Conservation (phyloP, 169 alveolate genomes). For the Plasmodium vivax region DNA sequence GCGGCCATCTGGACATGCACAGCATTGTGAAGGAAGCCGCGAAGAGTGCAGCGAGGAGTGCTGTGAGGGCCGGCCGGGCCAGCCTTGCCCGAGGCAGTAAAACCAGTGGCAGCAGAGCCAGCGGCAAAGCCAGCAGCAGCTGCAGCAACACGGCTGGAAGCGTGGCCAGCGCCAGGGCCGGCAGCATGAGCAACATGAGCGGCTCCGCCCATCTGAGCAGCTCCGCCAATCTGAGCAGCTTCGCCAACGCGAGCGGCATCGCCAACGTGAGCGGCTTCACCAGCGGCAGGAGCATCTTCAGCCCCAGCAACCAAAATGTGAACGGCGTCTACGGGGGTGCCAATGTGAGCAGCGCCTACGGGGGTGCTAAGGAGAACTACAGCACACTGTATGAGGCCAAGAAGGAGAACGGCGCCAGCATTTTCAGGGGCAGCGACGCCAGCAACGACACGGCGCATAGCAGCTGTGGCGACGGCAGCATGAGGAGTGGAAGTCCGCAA, state of each 20-base stretch:
- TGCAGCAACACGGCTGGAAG: not conserved
- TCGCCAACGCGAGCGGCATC: not conserved
- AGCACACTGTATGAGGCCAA: not conserved
- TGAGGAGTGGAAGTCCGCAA: not conserved
- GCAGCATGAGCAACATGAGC: not conserved
- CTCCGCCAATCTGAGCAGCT: not conserved
- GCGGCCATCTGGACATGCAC: not conserved
- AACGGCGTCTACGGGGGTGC: not conserved
- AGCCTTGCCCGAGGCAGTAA: too few relatives aligned
- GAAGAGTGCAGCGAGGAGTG: not conserved
- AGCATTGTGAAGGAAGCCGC: not conserved
- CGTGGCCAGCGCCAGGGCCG: not conserved
- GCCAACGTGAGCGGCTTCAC: not conserved
- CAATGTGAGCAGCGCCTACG: not conserved
- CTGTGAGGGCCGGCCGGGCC: not conserved
- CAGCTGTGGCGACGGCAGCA: not conserved
- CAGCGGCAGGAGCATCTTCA: not conserved
- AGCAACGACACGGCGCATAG: not conserved
- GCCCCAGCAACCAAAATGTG: not conserved
- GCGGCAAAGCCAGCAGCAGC: not conserved
- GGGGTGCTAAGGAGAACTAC: not conserved
- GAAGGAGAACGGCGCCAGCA: not conserved
- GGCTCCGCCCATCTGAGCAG: not conserved
- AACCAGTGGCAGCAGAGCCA: not conserved
- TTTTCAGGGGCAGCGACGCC: not conserved